Evolutionary conservation across 768 basidiomycete species (phyloP).

Genomic region (Candolleomyces eurysporus): DNA sequence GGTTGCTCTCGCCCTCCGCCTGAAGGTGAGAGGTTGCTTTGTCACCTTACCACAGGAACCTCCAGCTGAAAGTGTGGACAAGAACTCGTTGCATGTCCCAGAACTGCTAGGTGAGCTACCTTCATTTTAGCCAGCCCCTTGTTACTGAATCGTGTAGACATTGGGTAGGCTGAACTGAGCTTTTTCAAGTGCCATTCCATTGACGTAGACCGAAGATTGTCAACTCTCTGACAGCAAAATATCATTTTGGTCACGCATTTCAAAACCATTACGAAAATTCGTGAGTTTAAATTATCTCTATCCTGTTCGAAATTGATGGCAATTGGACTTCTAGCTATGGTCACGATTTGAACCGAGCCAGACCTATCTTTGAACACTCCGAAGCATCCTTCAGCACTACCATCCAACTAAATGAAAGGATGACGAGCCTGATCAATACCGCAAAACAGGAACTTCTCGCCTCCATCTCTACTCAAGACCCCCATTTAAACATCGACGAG

Average conservation of each 20-base stretch:
- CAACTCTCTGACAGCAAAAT: conserved; percentile 63
- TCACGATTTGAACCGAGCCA: conserved; percentile 51
- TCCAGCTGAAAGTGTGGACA: conserved; percentile 5
- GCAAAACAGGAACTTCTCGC: conserved; percentile 45
- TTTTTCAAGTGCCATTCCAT: neutral
- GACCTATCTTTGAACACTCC: conserved; percentile 51
- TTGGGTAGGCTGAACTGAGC: conserved; percentile 45
- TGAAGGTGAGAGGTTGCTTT: conserved; percentile 41
- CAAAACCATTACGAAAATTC: conserved; percentile 58
- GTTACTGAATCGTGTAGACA: conserved; percentile 40
- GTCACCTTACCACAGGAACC: neutral
- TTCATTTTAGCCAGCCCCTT: neutral
- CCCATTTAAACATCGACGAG: conserved; percentile 6
- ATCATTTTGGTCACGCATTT: conserved; percentile 58
- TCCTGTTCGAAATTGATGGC: neutral
- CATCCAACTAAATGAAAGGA: conserved; percentile 52
- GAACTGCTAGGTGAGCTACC: conserved; percentile 54
- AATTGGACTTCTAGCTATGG: conserved; percentile 40
- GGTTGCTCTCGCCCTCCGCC: conserved; percentile 62
- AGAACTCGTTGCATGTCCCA: conserved; percentile 76
- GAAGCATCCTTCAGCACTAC: conserved; percentile 45
- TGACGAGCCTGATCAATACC: conserved; percentile 42
- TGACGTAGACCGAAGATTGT: conserved; percentile 41
- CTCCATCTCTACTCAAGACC: conserved; percentile 16
- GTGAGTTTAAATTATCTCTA: conserved; percentile 38